Evolutionary conservation across 345 rosid genomes (phyloP).

Genomic region (Geranium brycei): DNA sequence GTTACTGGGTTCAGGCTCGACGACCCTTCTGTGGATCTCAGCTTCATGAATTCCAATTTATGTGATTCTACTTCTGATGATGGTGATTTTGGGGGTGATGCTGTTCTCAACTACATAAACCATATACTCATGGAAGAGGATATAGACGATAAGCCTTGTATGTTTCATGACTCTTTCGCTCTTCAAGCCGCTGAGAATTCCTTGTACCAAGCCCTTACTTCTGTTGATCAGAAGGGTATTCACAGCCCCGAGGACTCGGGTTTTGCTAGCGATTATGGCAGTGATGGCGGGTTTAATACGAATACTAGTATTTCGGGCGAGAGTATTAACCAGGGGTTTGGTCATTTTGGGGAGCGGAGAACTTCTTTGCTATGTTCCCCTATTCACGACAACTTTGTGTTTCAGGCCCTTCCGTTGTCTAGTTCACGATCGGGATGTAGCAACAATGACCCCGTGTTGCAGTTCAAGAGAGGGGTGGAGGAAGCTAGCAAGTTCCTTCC

Average conservation of each 20-base stretch:
- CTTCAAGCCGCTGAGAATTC: conserved; percentile 52
- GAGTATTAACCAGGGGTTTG: conserved; percentile 17
- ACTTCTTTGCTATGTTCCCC: conserved; percentile 22
- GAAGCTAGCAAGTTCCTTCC: conserved; percentile 82
- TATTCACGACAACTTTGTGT: conserved; percentile 28
- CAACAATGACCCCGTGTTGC: conserved; percentile 30
- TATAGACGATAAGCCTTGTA: conserved; percentile 31
- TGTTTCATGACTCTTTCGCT: conserved; percentile 32
- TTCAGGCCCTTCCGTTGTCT: conserved; percentile 34
- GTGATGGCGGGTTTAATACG: conserved; percentile 15
- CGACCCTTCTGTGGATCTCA: conserved; percentile 15
- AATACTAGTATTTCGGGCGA: conserved; percentile 30
- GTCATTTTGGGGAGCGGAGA: conserved; percentile 27
- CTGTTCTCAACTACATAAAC: conserved; percentile 35
- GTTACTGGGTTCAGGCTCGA: background rate
- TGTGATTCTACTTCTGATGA: conserved; percentile 31
- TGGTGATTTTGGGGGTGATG: conserved; percentile 29
- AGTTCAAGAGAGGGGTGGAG: conserved; percentile 51
- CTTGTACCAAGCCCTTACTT: conserved; percentile 26
- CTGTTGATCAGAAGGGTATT: conserved; percentile 4
- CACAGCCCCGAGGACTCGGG: conserved; percentile 17
- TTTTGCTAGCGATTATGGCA: conserved; percentile 14
- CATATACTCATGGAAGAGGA: conserved; percentile 59
- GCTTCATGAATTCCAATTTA: conserved; percentile 11
- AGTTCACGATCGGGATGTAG: conserved; percentile 14